Conservation (phyloP, 805 yeast species). For the Cyberlindnera meyerae region DNA sequence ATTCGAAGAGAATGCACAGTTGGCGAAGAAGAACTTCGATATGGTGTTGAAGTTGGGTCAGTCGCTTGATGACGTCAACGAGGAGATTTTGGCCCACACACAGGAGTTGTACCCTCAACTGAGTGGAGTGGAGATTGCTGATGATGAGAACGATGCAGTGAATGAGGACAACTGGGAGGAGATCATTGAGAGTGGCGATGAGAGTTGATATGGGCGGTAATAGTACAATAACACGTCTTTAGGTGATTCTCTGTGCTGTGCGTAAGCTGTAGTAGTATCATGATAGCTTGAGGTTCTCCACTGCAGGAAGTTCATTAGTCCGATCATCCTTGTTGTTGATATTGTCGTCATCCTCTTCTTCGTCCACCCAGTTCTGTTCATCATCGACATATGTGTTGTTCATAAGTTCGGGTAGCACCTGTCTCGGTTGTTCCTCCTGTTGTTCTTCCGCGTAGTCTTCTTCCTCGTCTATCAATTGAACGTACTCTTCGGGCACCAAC, state of each 20-base stretch:
- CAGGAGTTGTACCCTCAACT: slow-evolving; percentile 44
- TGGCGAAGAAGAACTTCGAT: slow-evolving; percentile 11
- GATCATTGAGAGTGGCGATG: slow-evolving; percentile 39
- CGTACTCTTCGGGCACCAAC: slow-evolving; percentile 92
- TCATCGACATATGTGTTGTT: slow-evolving; percentile 3
- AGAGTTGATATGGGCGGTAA: slow-evolving; percentile 2
- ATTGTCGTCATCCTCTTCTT: slow-evolving; percentile 20
- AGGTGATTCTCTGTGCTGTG: no score
- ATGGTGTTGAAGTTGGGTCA: slow-evolving; percentile 15
- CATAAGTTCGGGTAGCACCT: slow-evolving; percentile 1
- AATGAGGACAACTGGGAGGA: slow-evolving; percentile 46
- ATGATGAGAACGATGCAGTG: slow-evolving; percentile 32
- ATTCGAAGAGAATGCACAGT: slow-evolving; percentile 16
- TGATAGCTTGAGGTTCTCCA: slow-evolving; percentile 10
- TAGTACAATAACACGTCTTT: no score
- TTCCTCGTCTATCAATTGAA: slow-evolving; percentile 39
- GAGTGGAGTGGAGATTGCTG: slow-evolving; percentile 54
- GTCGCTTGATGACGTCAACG: slow-evolving; percentile 46
- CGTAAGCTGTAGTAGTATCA: not conserved
- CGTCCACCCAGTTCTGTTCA: slow-evolving; percentile 25
- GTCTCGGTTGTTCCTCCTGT: slow-evolving; percentile 5
- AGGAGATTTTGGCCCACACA: slow-evolving; percentile 55
- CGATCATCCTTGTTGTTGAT: slow-evolving; percentile 30
- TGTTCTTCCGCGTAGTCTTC: not conserved
- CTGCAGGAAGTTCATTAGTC: slow-evolving; percentile 13